Evolutionary conservation across 306 rosid genomes (phyloP).

Genomic region (Dalbergia cochinchinensis): DNA sequence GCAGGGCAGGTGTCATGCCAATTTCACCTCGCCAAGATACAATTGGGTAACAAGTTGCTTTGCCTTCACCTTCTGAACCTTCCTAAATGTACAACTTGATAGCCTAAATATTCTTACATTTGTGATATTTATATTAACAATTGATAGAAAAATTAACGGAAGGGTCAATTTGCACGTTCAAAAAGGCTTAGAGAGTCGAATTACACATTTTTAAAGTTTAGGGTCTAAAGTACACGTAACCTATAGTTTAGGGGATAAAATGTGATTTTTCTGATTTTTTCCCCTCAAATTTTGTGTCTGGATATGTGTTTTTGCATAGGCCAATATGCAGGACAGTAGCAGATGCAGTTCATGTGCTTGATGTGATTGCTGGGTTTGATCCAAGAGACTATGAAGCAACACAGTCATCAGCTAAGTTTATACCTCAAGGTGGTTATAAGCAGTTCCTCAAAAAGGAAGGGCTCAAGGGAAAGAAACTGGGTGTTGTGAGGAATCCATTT

Average conservation of each 20-base stretch:
- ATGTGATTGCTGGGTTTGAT: slow-evolving; percentile 72
- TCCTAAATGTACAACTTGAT: too few species aligned
- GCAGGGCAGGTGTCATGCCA: slow-evolving; percentile 72
- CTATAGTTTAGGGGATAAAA: too few species aligned
- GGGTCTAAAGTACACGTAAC: too few species aligned
- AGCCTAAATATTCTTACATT: too few species aligned
- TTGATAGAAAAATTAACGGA: too few species aligned
- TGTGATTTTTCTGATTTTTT: too few species aligned
- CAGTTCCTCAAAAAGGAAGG: slow-evolving; percentile 67
- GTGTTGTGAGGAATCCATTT: slow-evolving; percentile 67
- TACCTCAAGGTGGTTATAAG: slow-evolving; percentile 64
- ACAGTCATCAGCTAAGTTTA: slow-evolving; percentile 53
- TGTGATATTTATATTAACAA: too few species aligned
- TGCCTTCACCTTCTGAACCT: too few species aligned
- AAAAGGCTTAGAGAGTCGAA: too few species aligned
- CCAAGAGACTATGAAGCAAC: slow-evolving; percentile 67
- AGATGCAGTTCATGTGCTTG: slow-evolving; percentile 80
- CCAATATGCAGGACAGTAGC: slow-evolving; percentile 81
- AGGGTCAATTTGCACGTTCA: too few species aligned
- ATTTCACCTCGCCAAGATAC: slow-evolving; percentile 70
- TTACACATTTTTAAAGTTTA: too few species aligned
- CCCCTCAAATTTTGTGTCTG: not conserved
- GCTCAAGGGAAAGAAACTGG: slow-evolving; percentile 71
- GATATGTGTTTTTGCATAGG: slow-evolving; percentile 45
- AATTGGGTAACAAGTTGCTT: slow-evolving; percentile 55